Percentiles rank a stretch among this genome's conserved stretches.
Conservation (phyloP, 495 filamentous ascomycete genomes). For the Hypomontagnella submonticulosa region DNA sequence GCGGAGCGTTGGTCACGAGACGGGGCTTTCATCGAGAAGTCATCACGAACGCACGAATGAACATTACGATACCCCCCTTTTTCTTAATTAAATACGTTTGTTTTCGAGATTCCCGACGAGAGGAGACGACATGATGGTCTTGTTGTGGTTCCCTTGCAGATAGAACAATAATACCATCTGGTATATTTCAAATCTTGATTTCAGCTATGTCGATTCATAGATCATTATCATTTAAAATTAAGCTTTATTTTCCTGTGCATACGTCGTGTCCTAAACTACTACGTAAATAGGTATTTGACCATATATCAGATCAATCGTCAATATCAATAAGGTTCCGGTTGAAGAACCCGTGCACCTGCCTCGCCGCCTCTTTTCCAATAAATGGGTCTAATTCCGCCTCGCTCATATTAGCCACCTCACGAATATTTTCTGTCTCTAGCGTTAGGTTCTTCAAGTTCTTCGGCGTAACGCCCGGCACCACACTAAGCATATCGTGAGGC, state of each 20-base stretch:
- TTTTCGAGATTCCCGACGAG: too few relatives aligned
- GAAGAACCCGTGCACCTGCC: conserved; percentile 85
- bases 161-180: conserved; percentile 8
- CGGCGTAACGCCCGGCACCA: conserved; percentile 85
- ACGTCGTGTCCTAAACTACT: background rate
- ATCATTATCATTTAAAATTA: background rate
- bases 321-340: conserved; percentile 73
- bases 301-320: conserved; percentile 54
- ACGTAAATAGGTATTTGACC: too few relatives aligned
- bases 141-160: background rate
- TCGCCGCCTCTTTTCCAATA: conserved; percentile 83
- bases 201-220: background rate
- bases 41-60: conserved; percentile 35
- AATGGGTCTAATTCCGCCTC: conserved; percentile 74
- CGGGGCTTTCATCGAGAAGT: conserved; percentile 15
- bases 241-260: background rate
- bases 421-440: conserved; percentile 77
- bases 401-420: conserved; percentile 87
- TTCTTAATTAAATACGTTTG: conserved; percentile 14
- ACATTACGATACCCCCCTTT: conserved; percentile 46
- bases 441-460: conserved; percentile 77
- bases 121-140: conserved; percentile 12
- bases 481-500: conserved; percentile 86
- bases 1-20: background rate
- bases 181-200: conserved; percentile 1